Evolutionary conservation across 495 filamentous ascomycete species (phyloP).

Genomic region (Bacidia rubella): DNA sequence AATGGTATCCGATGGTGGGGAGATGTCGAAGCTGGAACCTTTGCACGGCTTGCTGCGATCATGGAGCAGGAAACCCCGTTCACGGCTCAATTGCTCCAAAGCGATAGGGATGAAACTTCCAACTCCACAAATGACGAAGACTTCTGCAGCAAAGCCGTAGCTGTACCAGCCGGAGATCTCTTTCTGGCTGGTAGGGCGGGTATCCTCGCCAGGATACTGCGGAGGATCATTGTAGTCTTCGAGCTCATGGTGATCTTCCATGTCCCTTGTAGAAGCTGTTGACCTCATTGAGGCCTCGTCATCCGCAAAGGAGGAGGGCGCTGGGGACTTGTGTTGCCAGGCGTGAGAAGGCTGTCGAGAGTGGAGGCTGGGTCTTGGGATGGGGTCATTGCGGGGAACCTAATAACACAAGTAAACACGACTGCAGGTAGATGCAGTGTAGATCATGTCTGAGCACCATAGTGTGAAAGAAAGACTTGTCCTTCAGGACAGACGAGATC

Average conservation of each 20-base stretch:
- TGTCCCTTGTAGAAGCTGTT: conserved; percentile 1
- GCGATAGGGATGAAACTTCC: conserved; percentile 96
- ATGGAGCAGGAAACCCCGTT: conserved; percentile 69
- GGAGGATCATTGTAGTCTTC: conserved; percentile 17
- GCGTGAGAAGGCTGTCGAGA: conserved; percentile 9
- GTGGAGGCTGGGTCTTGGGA: background rate
- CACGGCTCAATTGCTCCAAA: conserved; percentile 82
- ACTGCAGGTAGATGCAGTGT: background rate
- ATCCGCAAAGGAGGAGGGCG: conserved; percentile 24
- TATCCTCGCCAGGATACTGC: conserved; percentile 72
- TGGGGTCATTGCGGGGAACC: conserved; percentile 22
- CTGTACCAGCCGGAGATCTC: conserved; percentile 92
- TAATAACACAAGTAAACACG: conserved; percentile 10
- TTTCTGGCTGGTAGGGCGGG: conserved; percentile 67
- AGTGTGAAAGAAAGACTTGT: background rate
- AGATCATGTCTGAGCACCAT: background rate
- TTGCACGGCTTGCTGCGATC: conserved; percentile 62
- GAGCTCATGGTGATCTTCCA: conserved; percentile 16
- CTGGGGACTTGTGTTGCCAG: conserved; percentile 16
- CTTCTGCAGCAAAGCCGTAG: conserved; percentile 95
- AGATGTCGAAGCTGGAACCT: conserved; percentile 28
- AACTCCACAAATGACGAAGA: conserved; percentile 82
- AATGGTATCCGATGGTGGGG: conserved; percentile 17
- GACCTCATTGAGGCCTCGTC: conserved; percentile 21
- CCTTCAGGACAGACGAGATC: background rate